Percentiles rank a stretch among this genome's conserved stretches.
These are phyloP conservation scores for Lepiota brunneoincarnata DNA, from an alignment of 768 basidiomycete species.

Conservation along the genomic window DNA sequence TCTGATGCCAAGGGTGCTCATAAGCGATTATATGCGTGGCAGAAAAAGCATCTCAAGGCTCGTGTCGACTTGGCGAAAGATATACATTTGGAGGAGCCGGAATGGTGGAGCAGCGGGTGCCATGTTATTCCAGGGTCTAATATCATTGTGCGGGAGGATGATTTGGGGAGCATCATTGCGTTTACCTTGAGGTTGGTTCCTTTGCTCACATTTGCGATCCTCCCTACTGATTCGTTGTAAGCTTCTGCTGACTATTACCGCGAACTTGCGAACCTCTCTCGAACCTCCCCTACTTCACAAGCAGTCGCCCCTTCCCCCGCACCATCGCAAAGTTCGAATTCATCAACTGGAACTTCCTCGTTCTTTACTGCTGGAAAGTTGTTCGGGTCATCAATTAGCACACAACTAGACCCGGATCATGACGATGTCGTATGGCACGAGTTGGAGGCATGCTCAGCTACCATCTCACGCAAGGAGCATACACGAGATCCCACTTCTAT, in stretches of 20 bases:
- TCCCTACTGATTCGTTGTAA: conserved; percentile 22
- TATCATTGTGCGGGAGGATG: conserved; percentile 64
- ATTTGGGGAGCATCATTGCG: conserved; percentile 79
- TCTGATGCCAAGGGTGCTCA: conserved; percentile 50
- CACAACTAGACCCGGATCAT: conserved; percentile 57
- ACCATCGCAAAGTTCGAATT: conserved; percentile 13
- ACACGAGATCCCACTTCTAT: conserved; percentile 57
- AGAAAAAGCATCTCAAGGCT: conserved; percentile 52
- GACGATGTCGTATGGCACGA: conserved; percentile 59
- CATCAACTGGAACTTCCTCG: conserved; percentile 30
- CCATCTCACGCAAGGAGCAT: conserved; percentile 62
- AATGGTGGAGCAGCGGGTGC: conserved; percentile 61
- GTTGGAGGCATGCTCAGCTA: conserved; percentile 56
- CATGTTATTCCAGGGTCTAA: conserved; percentile 68
- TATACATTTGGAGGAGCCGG: conserved; percentile 37
- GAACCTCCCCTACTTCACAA: conserved; percentile 20
- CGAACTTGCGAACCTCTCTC: conserved; percentile 41
- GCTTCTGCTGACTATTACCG: conserved; percentile 59
- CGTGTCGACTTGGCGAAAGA: background rate
- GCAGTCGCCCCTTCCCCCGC: conserved; percentile 23
- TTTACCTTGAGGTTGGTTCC: conserved; percentile 62
- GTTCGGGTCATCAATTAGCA: conserved; percentile 37
- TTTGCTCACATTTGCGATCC: background rate
- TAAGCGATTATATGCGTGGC: conserved; percentile 58
- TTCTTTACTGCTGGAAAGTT: conserved; percentile 50